These are phyloP conservation scores for Tylopilus cervinicoccineus DNA, from an alignment of 768 basidiomycete genomes.

Conservation along the genomic window DNA sequence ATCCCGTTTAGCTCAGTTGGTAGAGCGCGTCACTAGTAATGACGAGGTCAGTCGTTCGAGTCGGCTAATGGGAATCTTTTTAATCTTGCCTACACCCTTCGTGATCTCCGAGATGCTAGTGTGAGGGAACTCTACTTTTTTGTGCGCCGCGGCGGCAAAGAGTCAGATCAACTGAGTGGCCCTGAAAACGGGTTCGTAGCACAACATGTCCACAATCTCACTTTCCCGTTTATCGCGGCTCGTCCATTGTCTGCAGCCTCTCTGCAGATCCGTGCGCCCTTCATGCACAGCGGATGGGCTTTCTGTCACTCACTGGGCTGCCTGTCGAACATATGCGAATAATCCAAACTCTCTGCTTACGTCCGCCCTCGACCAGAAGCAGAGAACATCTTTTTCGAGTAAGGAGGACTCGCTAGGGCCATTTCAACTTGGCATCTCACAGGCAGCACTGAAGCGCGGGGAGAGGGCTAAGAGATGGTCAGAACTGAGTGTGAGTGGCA, in stretches of 20 bases:
- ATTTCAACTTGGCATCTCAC: constrained; percentile 69
- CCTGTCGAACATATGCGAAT: constrained; percentile 42
- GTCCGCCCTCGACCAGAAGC: constrained; percentile 61
- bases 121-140: neutral
- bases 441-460: constrained; percentile 47
- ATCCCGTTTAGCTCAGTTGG: constrained; percentile 40
- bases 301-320: neutral
- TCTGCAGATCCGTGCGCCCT: neutral
- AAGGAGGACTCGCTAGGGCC: constrained; percentile 69
- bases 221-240: constrained; percentile 7
- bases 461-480: constrained; percentile 73
- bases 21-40: constrained; percentile 73
- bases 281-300: neutral
- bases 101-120: neutral
- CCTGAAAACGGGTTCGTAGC: constrained; percentile 6
- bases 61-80: constrained; percentile 45
- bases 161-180: neutral
- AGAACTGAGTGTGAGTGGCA: constrained; percentile 70
- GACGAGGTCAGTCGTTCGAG: constrained; percentile 67
- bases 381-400: constrained; percentile 31
- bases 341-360: constrained; percentile 53
- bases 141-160: neutral
- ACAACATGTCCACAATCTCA: constrained; percentile 9
- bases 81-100: neutral
- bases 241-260: constrained; percentile 3